Evolutionary conservation across 2,329 filamentous ascomycete species (phyloP).

Genomic region (Verticillium nonalfalfae): DNA sequence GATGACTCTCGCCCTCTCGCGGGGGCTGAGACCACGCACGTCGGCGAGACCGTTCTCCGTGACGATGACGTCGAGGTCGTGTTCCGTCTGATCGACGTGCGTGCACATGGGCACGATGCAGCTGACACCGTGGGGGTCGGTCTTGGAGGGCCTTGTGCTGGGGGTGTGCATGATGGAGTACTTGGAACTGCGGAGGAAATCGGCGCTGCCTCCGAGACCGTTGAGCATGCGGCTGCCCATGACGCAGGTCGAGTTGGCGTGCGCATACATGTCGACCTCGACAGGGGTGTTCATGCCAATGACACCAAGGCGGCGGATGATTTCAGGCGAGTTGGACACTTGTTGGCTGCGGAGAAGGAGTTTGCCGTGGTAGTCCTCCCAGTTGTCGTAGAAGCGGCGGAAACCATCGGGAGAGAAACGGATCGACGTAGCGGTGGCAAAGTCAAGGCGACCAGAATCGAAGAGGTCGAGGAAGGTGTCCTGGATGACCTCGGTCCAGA

Average conservation of each 20-base stretch:
- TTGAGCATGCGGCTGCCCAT: slow-evolving; percentile 87
- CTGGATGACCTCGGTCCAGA: slow-evolving; percentile 91
- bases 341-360: slow-evolving; percentile 82
- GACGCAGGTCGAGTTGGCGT: slow-evolving; percentile 86
- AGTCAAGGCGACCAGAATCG: slow-evolving; percentile 80
- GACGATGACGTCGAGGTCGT: slow-evolving; percentile 88
- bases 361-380: slow-evolving; percentile 74
- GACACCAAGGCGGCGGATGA: slow-evolving; percentile 78
- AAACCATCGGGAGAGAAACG: slow-evolving; percentile 89
- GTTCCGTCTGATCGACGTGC: slow-evolving; percentile 88
- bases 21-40: slow-evolving; percentile 72
- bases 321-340: slow-evolving; percentile 84
- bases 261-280: slow-evolving; percentile 90
- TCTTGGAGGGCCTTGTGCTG: slow-evolving; percentile 72
- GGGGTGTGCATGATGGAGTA: slow-evolving; percentile 95
- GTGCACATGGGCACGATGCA: slow-evolving; percentile 95
- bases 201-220: slow-evolving; percentile 74
- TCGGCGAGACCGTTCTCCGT: slow-evolving; percentile 71
- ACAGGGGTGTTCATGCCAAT: slow-evolving; percentile 96
- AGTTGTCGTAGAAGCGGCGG: slow-evolving; percentile 83
- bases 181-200: slow-evolving; percentile 73
- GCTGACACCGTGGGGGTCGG: slow-evolving; percentile 71
- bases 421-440: slow-evolving; percentile 83
- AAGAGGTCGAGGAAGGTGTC: slow-evolving; percentile 92
- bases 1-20: slow-evolving; percentile 76